Percentiles rank a stretch among this genome's conserved stretches.
Conservation (phyloP, 2,329 filamentous ascomycete species). For the Aspergillus felis region DNA sequence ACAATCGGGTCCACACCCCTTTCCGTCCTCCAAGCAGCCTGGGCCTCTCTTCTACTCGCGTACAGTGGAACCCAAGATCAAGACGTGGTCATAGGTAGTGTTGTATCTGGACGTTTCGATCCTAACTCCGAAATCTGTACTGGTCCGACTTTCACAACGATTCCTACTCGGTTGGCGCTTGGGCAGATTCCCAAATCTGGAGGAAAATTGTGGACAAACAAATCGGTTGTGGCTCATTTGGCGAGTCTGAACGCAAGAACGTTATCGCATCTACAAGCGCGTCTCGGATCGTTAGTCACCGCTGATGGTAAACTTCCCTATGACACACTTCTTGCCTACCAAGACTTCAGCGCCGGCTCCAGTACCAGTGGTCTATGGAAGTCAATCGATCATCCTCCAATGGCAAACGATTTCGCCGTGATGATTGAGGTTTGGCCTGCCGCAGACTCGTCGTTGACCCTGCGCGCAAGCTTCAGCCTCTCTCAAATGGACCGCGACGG, state of each 20-base stretch:
- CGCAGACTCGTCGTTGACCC: slow-evolving; percentile 17
- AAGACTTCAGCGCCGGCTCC: slow-evolving; percentile 25
- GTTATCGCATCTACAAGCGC: slow-evolving; percentile 21
- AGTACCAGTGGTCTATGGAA: slow-evolving; percentile 14
- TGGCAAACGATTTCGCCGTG: slow-evolving; percentile 30
- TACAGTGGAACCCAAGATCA: slow-evolving; percentile 32
- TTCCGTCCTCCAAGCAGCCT: slow-evolving; percentile 35
- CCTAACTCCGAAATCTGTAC: slow-evolving; percentile 22
- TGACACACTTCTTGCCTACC: slow-evolving; percentile 34
- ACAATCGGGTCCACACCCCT: slow-evolving; percentile 28
- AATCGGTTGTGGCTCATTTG: slow-evolving; percentile 21
- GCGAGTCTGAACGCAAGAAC: slow-evolving; percentile 20
- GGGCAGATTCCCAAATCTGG: slow-evolving; percentile 10
- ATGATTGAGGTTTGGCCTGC: slow-evolving; percentile 31
- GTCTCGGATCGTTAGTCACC: slow-evolving; percentile 19
- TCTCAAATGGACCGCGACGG: slow-evolving; percentile 19
- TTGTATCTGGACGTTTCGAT: slow-evolving; percentile 29
- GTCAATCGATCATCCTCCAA: slow-evolving; percentile 19
- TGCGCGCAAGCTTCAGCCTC: slow-evolving; percentile 27
- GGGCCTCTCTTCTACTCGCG: slow-evolving; percentile 29
- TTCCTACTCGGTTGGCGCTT: slow-evolving; percentile 29
- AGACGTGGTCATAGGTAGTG: slow-evolving; percentile 34
- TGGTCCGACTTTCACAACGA: slow-evolving; percentile 34
- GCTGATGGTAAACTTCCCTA: slow-evolving; percentile 28
- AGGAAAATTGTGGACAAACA: slow-evolving; percentile 16